Conservation (phyloP, 441 rosid genomes). For the Adansonia rubrostipa region DNA sequence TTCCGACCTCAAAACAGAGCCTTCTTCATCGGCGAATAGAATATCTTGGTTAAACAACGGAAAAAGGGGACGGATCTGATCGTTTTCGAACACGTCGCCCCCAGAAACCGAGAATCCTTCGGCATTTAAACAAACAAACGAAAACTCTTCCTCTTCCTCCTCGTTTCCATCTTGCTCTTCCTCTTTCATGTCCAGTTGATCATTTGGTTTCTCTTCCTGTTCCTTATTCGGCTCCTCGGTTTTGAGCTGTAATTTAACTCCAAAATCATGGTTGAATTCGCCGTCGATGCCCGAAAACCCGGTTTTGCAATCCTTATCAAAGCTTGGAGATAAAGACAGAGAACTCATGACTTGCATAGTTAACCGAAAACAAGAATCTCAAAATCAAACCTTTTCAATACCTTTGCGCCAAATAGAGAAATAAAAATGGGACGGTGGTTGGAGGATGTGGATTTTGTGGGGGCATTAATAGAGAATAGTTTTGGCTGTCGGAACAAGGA, state of each 20-base stretch:
- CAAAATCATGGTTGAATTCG: constrained; percentile 39
- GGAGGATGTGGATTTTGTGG: too few relatives aligned
- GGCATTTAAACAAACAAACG: constrained; percentile 56
- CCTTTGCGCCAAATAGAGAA: not conserved
- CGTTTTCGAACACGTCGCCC: constrained; percentile 67
- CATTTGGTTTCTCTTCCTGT: constrained; percentile 26
- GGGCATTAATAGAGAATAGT: not conserved
- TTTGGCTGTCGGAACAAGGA: not conserved
- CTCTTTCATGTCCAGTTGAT: constrained; percentile 19
- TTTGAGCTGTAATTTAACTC: constrained; percentile 28
- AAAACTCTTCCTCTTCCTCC: constrained; percentile 65
- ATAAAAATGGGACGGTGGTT: not conserved
- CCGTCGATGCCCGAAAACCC: constrained; percentile 17
- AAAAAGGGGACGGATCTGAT: constrained; percentile 74
- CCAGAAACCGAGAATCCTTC: constrained; percentile 64
- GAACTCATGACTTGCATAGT: constrained; percentile 26
- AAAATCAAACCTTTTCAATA: not conserved
- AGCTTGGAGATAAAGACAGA: constrained; percentile 6
- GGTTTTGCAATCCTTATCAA: constrained; percentile 1
- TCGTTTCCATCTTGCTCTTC: constrained; percentile 25
- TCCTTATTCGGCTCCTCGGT: constrained; percentile 22
- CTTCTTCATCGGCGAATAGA: constrained; percentile 35
- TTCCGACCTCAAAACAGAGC: constrained; percentile 22
- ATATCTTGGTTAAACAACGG: constrained; percentile 66
- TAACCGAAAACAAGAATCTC: not conserved